These are phyloP conservation scores for Amylocarpus encephaloides DNA, from an alignment of 2,329 filamentous ascomycete genomes.

Conservation along the genomic window DNA sequence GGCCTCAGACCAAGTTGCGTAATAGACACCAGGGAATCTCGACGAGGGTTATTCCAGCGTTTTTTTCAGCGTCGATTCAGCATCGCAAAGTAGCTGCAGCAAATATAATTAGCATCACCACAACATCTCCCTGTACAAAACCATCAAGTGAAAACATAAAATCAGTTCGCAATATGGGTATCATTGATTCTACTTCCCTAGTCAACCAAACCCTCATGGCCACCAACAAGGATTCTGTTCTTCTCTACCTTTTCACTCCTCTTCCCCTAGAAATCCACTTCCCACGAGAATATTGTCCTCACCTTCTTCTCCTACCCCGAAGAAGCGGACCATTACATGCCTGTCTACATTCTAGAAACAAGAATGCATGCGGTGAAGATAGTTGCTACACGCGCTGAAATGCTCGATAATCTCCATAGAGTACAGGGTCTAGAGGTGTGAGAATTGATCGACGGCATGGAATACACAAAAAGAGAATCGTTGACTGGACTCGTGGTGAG, in stretches of 20 bases:
- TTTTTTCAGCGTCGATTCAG: too few relatives aligned
- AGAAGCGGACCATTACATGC: too few relatives aligned
- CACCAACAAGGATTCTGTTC: neutral
- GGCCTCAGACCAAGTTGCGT: too few relatives aligned
- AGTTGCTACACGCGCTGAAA: neutral
- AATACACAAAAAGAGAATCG: neutral
- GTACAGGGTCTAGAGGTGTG: neutral
- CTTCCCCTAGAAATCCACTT: too few relatives aligned
- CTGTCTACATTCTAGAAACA: too few relatives aligned
- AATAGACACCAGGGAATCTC: too few relatives aligned
- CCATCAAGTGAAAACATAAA: neutral
- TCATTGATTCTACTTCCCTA: neutral
- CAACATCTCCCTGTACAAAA: too few relatives aligned
- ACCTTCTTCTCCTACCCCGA: too few relatives aligned
- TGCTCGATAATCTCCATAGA: neutral
- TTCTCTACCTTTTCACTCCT: neutral
- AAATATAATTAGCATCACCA: too few relatives aligned
- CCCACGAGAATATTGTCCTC: too few relatives aligned
- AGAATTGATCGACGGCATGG: neutral
- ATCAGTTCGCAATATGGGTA: neutral
- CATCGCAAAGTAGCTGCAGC: too few relatives aligned
- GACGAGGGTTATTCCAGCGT: too few relatives aligned
- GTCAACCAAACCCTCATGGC: neutral
- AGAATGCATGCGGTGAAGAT: neutral
- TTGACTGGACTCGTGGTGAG: neutral